Evolutionary conservation across 176 grass and related monocot species (phyloP).

Genomic region (Calamus simplicifolius): DNA sequence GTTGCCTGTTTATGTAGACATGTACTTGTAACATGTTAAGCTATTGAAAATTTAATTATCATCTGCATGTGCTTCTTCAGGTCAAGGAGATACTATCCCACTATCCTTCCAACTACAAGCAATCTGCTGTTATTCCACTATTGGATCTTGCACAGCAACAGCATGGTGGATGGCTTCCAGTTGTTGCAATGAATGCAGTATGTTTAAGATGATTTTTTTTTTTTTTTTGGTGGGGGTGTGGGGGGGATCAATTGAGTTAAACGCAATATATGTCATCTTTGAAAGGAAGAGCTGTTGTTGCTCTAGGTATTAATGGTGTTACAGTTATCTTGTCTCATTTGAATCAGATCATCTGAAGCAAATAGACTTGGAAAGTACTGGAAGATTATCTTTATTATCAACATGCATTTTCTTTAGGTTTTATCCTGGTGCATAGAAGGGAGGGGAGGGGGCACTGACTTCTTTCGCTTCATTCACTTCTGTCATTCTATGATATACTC

Average conservation of each 20-base stretch:
- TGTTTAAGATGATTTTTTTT: slow-evolving; percentile 21
- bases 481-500: no score
- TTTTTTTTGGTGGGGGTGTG: neutral
- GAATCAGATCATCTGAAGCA: no score
- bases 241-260: neutral
- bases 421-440: no score
- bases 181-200: slow-evolving; percentile 88
- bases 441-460: no score
- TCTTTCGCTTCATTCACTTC: no score
- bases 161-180: slow-evolving; percentile 95
- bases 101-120: slow-evolving; percentile 98
- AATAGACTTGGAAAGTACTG: no score
- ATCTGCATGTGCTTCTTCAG: slow-evolving; percentile 24
- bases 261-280: no score
- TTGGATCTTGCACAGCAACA: slow-evolving; percentile 95
- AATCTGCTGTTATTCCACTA: slow-evolving; percentile 80
- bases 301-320: no score
- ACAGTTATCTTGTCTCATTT: no score
- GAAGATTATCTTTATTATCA: no score
- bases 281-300: no score
- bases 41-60: neutral
- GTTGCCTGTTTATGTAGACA: neutral
- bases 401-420: no score
- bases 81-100: slow-evolving; percentile 82
- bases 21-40: neutral